phyloP scores from a whole-genome alignment of 495 filamentous ascomycete genomes.

The Cairneyella variabilis region DNA sequence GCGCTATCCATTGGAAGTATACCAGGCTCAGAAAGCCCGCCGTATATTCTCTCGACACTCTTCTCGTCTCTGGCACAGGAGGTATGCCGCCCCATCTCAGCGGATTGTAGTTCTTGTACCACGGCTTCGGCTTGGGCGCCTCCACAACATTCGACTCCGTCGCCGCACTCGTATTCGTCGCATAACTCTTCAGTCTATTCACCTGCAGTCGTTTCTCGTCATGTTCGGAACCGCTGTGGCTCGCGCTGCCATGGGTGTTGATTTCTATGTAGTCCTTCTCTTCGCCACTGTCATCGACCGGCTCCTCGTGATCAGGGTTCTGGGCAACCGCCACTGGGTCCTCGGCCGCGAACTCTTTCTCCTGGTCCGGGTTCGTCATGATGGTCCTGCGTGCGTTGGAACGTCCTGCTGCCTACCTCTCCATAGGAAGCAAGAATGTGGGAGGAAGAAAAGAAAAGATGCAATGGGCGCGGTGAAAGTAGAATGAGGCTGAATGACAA shows the following conservation, averaged over 20 bases:
- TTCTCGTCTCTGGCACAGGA: constrained; percentile 53
- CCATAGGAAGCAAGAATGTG: too few relatives aligned
- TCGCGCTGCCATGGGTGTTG: background rate
- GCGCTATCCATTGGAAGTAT: constrained; percentile 66
- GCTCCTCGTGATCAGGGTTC: constrained; percentile 14
- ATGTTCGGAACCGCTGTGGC: constrained; percentile 5
- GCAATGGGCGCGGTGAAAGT: too few relatives aligned
- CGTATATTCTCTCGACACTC: constrained; percentile 50
- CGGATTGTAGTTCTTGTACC: constrained; percentile 60
- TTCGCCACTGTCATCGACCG: constrained; percentile 11
- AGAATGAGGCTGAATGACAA: too few relatives aligned
- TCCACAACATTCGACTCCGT: constrained; percentile 16
- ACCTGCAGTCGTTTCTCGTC: constrained; percentile 9
- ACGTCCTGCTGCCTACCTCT: too few relatives aligned
- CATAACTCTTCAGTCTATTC: constrained; percentile 19
- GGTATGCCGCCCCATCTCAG: constrained; percentile 56
- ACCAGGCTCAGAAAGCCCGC: constrained; percentile 57
- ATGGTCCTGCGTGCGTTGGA: constrained; percentile 1
- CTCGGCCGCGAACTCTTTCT: constrained; percentile 7
- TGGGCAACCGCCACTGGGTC: constrained; percentile 12
- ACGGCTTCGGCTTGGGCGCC: constrained; percentile 41
- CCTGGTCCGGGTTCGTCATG: constrained; percentile 16
- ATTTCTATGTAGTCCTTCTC: constrained; percentile 18
- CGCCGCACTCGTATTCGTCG: constrained; percentile 23
- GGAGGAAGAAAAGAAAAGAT: too few relatives aligned